A percentile compares a stretch with the other conserved stretches of the same genome.
Conservation (phyloP, 1,284 basidiomycete genomes). For the Paramarasmius palmivorus region DNA sequence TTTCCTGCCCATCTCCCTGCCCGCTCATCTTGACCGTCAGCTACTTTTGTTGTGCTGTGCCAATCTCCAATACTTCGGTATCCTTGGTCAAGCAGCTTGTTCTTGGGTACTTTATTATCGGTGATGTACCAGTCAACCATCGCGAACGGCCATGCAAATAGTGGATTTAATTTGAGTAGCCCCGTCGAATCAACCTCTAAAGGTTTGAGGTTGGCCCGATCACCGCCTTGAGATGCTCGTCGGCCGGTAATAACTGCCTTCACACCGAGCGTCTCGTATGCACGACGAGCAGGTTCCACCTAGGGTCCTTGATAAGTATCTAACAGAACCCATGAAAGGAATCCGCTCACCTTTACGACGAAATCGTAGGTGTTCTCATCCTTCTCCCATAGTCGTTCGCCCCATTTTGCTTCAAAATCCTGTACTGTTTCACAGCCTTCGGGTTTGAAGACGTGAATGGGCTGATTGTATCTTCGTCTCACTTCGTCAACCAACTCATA, state of each 20-base stretch:
- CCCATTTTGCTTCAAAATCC: conserved; percentile 85
- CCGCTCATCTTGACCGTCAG: conserved; percentile 79
- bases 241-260: conserved; percentile 93
- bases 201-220: conserved; percentile 80
- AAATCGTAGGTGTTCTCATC: conserved; percentile 93
- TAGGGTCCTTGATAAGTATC: conserved; percentile 27
- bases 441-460: conserved; percentile 82
- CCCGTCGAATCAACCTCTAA: conserved; percentile 93
- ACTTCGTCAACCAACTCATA: conserved; percentile 85
- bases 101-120: conserved; percentile 85
- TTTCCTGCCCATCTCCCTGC: conserved; percentile 91
- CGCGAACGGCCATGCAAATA: conserved; percentile 88
- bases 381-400: conserved; percentile 84
- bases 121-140: conserved; percentile 88
- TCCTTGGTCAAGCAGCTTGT: conserved; percentile 86
- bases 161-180: conserved; percentile 92
- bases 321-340: background rate
- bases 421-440: conserved; percentile 65
- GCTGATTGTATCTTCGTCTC: conserved; percentile 72
- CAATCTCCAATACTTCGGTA: conserved; percentile 97
- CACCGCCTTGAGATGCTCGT: conserved; percentile 88
- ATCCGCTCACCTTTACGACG: conserved; percentile 75
- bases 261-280: conserved; percentile 83
- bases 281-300: conserved; percentile 92
- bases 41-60: conserved; percentile 86